Evolutionary conservation across 768 basidiomycete genomes (phyloP), one percentile per base, ranked within the genome.

Genomic region (Kwoniella botswanensis): DNA sequence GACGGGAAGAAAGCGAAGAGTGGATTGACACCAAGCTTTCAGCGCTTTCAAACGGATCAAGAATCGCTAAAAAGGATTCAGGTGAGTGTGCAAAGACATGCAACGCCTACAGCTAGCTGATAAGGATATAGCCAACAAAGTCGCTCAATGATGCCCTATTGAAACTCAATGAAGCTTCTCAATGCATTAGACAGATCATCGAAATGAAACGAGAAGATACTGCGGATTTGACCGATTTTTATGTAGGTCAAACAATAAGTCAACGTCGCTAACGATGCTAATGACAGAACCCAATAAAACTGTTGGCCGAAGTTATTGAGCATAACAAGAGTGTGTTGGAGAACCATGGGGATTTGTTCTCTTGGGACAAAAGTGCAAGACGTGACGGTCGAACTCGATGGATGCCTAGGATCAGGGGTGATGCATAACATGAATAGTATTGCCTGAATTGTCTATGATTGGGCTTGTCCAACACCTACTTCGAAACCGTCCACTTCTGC

Each of bases 381-480:
- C 17, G n/a, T 7, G 56, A 60, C 15, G 42, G 65, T 5, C 53
- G 60, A 3, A 41, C 53, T 35, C 59, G 71, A 26, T 71, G 71
- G 71, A 67, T 71, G 2, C 59, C 60, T 17, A 13, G 62, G 22
- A 15, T 71, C 29, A 21, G 56, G 53, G 13, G 55, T 66, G 42
- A 70, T 70, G 68, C 62, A 63, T 69, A 1, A 18, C 5, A 18
- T 35, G 35, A 1, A 35, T 35, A 1, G 7, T 6, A 29, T 59
- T 59, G 21, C 9, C 21, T 58, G 42, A n/a, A 18, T 22, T 6
- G 46, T 60, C 17, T 21, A 17, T n/a, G 56, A 24, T 41, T 65
- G 26, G 15, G 73, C 71, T 35, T 68, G 71, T 17, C 74, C 74
- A 18, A 72, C 60, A 17, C 74, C 72, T 18, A 71, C 70, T 46